phyloP scores from a whole-genome alignment of 305 asterid genomes.

The Fraxinus angustifolia region DNA sequence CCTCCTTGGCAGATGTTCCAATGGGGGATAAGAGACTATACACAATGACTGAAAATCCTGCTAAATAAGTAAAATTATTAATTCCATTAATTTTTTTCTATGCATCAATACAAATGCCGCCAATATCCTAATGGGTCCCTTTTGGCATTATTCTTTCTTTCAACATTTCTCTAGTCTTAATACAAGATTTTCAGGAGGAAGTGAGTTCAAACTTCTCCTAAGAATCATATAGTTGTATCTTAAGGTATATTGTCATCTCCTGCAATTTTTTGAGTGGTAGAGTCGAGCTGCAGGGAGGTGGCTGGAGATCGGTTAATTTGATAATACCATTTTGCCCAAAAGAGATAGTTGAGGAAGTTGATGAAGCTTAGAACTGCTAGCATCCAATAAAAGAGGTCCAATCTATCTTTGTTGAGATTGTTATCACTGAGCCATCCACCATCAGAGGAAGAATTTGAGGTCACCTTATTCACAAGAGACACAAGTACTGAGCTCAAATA shows the following conservation, averaged over 20 bases:
- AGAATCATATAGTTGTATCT: constrained; percentile 12
- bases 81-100: constrained; percentile 2
- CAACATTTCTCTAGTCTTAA: constrained; percentile 5
- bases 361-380: constrained; percentile 38
- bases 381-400: constrained; percentile 46
- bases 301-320: constrained; percentile 20
- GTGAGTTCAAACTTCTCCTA: neutral
- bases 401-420: constrained; percentile 43
- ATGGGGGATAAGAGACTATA: neutral
- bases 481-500: constrained; percentile 38
- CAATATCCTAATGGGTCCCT: constrained; percentile 8
- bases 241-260: constrained; percentile 43
- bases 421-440: constrained; percentile 45
- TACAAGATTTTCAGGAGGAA: constrained; percentile 1
- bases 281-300: constrained; percentile 13
- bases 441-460: constrained; percentile 17
- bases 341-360: constrained; percentile 40
- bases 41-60: neutral
- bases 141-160: neutral
- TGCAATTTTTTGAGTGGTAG: constrained; percentile 31
- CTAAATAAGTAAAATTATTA: constrained; percentile 8
- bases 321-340: constrained; percentile 54
- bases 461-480: constrained; percentile 38
- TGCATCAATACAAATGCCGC: constrained; percentile 24
- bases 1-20: neutral